Base-by-base conservation (phyloP, 805 yeast genomes). In the Yamadazyma sp. region DNA sequence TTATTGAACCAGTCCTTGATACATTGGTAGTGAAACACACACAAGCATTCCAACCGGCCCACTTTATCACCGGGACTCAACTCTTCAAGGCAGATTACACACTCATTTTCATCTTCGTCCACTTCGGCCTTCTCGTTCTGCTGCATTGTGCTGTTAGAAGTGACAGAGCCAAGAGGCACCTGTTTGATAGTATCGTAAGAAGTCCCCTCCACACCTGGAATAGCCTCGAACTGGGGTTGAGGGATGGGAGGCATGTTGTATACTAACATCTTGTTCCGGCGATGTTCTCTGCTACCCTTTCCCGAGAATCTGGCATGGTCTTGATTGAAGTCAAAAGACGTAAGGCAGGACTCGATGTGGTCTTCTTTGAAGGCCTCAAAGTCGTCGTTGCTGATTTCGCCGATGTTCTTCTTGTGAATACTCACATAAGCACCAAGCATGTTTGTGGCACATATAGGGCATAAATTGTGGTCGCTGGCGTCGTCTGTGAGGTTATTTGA, bases 41-140 rank as follows among this genome's bases (percentile, higher is more conserved):
- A 93, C 10, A 93, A 70, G 57, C 99, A 93, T 59, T 91, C 98
- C 41, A 93, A 62, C 28, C 99, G 67, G 0, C 95, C 98, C 12
- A 93, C 91, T 52, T 82, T 83, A 38, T 89, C 93, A 2, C 95
- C 95, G 0, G 90, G 86, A 32, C 65, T 62, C 57, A 90, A 78
- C 13, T 86, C 95, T 56, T 93, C 99, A 45, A 91, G 77, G 54
- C 99, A 93, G 16, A 93, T 91, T 11, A 88, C 91, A 58, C 99
- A 93, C 58, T 93, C 98, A 33, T 78, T 77, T 22, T 71, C 80
- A 12, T 67, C 69, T 18, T 64, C 55, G 11, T 44, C 42, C 14
- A 11, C 12, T 15, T 35, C 44, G 14, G 35, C 22, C 22, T 40
- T 37, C n/a, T 44, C 47, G 42, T n/a, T n/a, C 25, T 35, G 32